phyloP scores from a whole-genome alignment of 495 filamentous ascomycete genomes.

The Xylaria sp. region DNA sequence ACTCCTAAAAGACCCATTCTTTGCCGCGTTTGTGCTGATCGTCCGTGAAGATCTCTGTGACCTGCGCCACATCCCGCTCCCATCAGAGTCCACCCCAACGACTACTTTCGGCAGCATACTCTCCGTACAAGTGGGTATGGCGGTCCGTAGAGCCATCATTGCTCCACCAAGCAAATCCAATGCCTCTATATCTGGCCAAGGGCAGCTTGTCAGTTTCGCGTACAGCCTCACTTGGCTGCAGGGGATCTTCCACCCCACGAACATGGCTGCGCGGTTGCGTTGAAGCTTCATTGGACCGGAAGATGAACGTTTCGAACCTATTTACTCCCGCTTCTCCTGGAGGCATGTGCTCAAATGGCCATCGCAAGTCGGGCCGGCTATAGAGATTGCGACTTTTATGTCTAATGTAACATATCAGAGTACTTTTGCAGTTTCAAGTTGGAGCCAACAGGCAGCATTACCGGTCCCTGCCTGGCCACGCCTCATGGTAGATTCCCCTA shows the following conservation, averaged over 20 bases:
- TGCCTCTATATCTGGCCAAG: neutral
- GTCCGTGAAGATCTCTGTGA: slow-evolving; percentile 17
- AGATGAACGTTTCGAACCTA: neutral
- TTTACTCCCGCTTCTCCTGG: neutral
- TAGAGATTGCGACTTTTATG: slow-evolving; percentile 10
- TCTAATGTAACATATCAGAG: neutral
- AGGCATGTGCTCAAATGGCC: neutral
- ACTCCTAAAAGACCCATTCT: slow-evolving; percentile 22
- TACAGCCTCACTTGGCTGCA: slow-evolving; percentile 20
- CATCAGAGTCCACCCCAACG: slow-evolving; percentile 24
- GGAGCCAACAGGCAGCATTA: neutral
- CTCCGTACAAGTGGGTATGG: slow-evolving; percentile 42
- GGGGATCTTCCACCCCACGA: neutral
- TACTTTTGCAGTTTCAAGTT: neutral
- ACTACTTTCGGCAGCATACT: slow-evolving; percentile 35
- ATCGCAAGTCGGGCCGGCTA: slow-evolving; percentile 21
- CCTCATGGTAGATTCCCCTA: neutral
- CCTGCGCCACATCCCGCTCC: slow-evolving; percentile 32
- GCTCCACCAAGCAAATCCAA: slow-evolving; percentile 3
- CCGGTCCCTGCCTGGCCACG: neutral
- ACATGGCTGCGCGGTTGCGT: slow-evolving; percentile 6
- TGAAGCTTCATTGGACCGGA: slow-evolving; percentile 27
- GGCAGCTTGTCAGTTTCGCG: neutral
- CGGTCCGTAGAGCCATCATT: slow-evolving; percentile 40
- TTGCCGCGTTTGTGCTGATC: slow-evolving; percentile 14